Percentiles rank a stretch among this genome's conserved stretches.
Evolutionary conservation across 2,329 filamentous ascomycete species (phyloP).

Genomic region (Cladosporium sp.): DNA sequence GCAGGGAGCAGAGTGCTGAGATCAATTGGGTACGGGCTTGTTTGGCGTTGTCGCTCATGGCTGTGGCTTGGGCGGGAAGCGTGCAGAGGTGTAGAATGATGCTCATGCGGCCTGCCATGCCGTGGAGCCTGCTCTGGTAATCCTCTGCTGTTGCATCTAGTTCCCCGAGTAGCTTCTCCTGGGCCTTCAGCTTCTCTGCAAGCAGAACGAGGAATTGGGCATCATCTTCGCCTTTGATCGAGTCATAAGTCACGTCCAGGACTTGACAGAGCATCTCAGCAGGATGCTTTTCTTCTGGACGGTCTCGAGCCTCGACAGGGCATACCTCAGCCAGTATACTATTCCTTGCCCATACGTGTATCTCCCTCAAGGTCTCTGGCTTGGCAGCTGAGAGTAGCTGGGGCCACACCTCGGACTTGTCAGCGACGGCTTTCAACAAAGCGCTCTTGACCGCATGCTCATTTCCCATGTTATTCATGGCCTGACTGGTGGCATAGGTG

Average conservation of each 20-base stretch:
- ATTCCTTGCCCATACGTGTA: slow-evolving; percentile 35
- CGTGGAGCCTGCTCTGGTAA: neutral
- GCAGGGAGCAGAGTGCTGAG: slow-evolving; percentile 39
- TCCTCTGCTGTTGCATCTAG: neutral
- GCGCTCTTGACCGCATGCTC: slow-evolving; percentile 27
- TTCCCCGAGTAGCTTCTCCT: slow-evolving; percentile 4
- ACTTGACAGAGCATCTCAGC: slow-evolving; percentile 25
- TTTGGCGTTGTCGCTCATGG: slow-evolving; percentile 34
- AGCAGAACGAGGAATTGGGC: slow-evolving; percentile 23
- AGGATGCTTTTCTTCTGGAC: neutral
- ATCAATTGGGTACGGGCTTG: slow-evolving; percentile 30
- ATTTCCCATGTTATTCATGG: neutral
- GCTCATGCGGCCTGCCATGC: slow-evolving; percentile 19
- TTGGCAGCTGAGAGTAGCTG: slow-evolving; percentile 44
- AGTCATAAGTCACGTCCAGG: slow-evolving; percentile 30
- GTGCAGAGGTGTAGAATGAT: slow-evolving; percentile 44
- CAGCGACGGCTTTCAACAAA: slow-evolving; percentile 42
- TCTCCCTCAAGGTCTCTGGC: slow-evolving; percentile 25
- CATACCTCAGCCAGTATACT: slow-evolving; percentile 33
- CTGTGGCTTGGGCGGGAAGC: slow-evolving; percentile 36
- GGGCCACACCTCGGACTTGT: slow-evolving; percentile 44
- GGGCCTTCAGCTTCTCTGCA: slow-evolving; percentile 29
- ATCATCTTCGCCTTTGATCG: slow-evolving; percentile 23
- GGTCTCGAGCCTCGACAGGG: slow-evolving; percentile 3
- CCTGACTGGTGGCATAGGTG: neutral